Conservation (phyloP, 1,284 basidiomycete genomes). For the Xerocomus amazonicus region DNA sequence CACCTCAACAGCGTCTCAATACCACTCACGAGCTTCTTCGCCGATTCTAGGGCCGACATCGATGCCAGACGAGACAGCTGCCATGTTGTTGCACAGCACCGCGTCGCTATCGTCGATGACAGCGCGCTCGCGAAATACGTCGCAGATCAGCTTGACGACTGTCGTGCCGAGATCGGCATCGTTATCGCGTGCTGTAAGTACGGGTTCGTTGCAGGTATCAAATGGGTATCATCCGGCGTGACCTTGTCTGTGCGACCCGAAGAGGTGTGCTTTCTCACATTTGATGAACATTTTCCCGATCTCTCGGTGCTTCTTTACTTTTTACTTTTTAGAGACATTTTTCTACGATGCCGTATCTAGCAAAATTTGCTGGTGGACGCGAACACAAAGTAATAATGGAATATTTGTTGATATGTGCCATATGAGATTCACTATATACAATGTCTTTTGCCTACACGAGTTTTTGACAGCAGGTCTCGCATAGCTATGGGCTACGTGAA, state of each 20-base stretch:
- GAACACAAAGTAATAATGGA: neutral
- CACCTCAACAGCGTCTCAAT: constrained; percentile 31
- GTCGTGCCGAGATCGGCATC: constrained; percentile 44
- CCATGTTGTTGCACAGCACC: constrained; percentile 9
- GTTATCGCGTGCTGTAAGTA: constrained; percentile 39
- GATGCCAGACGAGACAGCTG: constrained; percentile 22
- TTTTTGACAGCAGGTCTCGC: too few relatives aligned
- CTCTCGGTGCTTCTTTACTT: neutral
- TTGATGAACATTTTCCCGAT: neutral
- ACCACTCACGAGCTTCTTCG: constrained; percentile 36
- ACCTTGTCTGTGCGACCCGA: neutral
- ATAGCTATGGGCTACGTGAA: too few relatives aligned
- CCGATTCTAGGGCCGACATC: constrained; percentile 31
- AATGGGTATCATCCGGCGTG: constrained; percentile 13
- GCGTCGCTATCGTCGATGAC: constrained; percentile 27
- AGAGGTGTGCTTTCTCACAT: too few relatives aligned
- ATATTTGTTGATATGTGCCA: neutral
- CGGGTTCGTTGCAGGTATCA: constrained; percentile 30
- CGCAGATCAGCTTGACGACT: constrained; percentile 56
- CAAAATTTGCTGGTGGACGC: neutral
- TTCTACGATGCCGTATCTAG: neutral
- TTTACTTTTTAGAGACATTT: neutral
- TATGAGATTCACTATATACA: neutral
- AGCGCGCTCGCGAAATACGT: constrained; percentile 61
- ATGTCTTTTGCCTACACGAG: too few relatives aligned